Percentiles rank a stretch among this genome's conserved stretches.
Evolutionary conservation across 2,329 filamentous ascomycete species (phyloP).

Genomic region (Xylaria sp.): DNA sequence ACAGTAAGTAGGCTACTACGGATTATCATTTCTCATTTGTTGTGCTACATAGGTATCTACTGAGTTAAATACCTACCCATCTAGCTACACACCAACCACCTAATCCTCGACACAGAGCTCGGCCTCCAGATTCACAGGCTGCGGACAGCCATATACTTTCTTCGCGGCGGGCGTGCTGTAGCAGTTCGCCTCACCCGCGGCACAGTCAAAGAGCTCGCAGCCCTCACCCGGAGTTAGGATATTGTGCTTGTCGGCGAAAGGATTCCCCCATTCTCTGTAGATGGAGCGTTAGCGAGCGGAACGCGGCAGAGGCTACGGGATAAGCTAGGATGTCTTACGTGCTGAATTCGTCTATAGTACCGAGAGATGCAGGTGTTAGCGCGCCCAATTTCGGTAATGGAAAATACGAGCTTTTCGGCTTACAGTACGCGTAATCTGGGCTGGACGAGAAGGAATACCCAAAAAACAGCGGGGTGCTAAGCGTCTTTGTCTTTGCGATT

Average conservation of each 20-base stretch:
- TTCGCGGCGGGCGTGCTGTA: constrained; percentile 47
- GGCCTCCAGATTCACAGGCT: constrained; percentile 46
- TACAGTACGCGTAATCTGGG: constrained; percentile 49
- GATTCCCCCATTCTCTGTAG: constrained; percentile 47
- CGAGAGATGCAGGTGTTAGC: constrained; percentile 1
- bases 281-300: constrained; percentile 15
- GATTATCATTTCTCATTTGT: background rate
- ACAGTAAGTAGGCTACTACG: background rate
- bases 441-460: constrained; percentile 48
- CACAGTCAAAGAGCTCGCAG: constrained; percentile 48
- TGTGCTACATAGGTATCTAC: too few relatives aligned
- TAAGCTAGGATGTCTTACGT: constrained; percentile 33
- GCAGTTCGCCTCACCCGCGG: constrained; percentile 43
- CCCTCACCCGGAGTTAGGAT: constrained; percentile 45
- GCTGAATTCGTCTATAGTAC: constrained; percentile 46
- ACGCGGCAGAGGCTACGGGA: background rate
- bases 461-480: constrained; percentile 37
- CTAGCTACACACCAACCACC: too few relatives aligned
- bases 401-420: constrained; percentile 27
- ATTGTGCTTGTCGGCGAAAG: constrained; percentile 46
- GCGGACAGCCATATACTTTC: constrained; percentile 49
- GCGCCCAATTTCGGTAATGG: background rate
- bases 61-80: too few relatives aligned
- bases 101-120: constrained; percentile 37
- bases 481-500: background rate